phyloP scores from a whole-genome alignment of 1,284 basidiomycete species.

The Porodaedalea pini region DNA sequence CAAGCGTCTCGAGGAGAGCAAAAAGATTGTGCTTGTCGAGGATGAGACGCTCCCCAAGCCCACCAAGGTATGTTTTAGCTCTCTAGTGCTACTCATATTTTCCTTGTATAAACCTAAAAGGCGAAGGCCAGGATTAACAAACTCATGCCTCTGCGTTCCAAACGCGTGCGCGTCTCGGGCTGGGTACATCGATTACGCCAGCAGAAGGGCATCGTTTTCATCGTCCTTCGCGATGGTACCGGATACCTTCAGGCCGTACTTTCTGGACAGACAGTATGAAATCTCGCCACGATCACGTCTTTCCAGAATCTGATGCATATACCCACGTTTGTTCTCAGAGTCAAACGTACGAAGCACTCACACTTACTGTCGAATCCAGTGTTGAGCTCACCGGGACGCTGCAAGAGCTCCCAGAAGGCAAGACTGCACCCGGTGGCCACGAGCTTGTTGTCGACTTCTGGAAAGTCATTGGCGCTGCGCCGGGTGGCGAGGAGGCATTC shows the following conservation, averaged over 20 bases:
- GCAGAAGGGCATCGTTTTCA: conserved; percentile 93
- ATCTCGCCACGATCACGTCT: background rate
- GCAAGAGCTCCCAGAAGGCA: conserved; percentile 88
- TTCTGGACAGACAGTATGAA: conserved; percentile 75
- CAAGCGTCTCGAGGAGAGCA: conserved; percentile 84
- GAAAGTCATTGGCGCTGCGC: conserved; percentile 84
- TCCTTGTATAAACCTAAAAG: background rate
- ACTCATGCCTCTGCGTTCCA: conserved; percentile 60
- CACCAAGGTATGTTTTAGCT: conserved; percentile 48
- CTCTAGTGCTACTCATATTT: background rate
- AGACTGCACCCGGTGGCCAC: conserved; percentile 93
- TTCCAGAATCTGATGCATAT: conserved; percentile 1
- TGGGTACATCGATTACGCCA: conserved; percentile 96
- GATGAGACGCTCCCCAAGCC: conserved; percentile 62
- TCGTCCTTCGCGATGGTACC: conserved; percentile 95
- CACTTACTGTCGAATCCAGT: conserved; percentile 90
- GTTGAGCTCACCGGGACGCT: conserved; percentile 88
- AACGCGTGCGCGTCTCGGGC: conserved; percentile 86
- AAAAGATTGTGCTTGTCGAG: conserved; percentile 80
- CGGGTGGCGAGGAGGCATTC: conserved; percentile 94
- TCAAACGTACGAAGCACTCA: conserved; percentile 91
- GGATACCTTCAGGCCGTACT: conserved; percentile 92
- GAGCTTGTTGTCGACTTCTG: conserved; percentile 96
- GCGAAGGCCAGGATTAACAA: conserved; percentile 78
- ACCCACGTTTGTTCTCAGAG: conserved; percentile 42